Evolutionary conservation across 108 stramenopile genomes (phyloP).

Genomic region (Parietichytrium sp.): DNA sequence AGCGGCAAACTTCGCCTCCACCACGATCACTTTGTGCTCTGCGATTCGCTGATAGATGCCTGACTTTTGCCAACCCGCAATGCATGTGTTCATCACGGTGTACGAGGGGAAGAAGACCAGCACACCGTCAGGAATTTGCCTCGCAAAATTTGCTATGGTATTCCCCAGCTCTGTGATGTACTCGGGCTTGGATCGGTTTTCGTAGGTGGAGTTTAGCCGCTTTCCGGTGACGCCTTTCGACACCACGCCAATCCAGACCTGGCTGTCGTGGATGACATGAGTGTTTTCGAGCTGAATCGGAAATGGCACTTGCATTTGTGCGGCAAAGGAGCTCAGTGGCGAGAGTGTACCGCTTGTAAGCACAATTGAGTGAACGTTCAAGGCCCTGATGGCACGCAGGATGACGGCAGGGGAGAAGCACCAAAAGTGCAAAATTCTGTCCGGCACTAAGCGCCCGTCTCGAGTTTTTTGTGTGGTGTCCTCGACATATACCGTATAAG

Average conservation of each 20-base stretch:
- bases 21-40: constrained; percentile 64
- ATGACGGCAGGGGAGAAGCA: constrained; percentile 94
- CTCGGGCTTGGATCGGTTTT: constrained; percentile 73
- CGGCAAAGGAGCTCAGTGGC: constrained; percentile 81
- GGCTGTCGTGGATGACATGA: constrained; percentile 82
- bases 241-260: constrained; percentile 80
- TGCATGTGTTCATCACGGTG: constrained; percentile 54
- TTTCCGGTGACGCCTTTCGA: constrained; percentile 76
- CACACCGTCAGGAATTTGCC: constrained; percentile 82
- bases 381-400: constrained; percentile 77
- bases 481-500: constrained; percentile 48
- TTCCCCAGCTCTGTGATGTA: constrained; percentile 87
- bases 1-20: neutral
- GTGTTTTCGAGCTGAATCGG: constrained; percentile 81
- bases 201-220: constrained; percentile 75
- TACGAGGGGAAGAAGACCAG: constrained; percentile 96
- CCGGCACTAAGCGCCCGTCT: constrained; percentile 46
- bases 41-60: constrained; percentile 69
- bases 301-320: constrained; percentile 85
- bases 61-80: neutral
- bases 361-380: constrained; percentile 78
- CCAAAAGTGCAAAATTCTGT: constrained; percentile 83
- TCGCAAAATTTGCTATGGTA: constrained; percentile 73
- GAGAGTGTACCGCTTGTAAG: constrained; percentile 92
- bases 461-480: constrained; percentile 43